phyloP scores from a whole-genome alignment of 2,329 filamentous ascomycete genomes.

The Phaeosphaeria sp. region DNA sequence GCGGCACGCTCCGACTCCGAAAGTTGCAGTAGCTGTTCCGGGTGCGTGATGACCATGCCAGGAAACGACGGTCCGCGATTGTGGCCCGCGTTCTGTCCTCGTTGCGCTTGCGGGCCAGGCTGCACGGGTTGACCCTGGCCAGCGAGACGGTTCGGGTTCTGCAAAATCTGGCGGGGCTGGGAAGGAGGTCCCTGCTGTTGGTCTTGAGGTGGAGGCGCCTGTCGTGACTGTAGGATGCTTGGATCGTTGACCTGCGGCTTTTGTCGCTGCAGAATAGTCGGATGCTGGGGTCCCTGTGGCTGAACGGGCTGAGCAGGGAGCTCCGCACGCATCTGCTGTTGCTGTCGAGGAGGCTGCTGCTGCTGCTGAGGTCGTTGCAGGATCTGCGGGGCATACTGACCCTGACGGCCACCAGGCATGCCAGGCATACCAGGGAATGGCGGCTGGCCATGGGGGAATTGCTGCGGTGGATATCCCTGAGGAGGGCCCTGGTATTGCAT shows the following conservation, averaged over 20 bases:
- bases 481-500: slow-evolving; percentile 6
- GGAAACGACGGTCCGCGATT: slow-evolving; percentile 58
- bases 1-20: slow-evolving; percentile 84
- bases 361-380: slow-evolving; percentile 56
- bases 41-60: slow-evolving; percentile 66
- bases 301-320: slow-evolving; percentile 50
- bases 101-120: slow-evolving; percentile 31
- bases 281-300: slow-evolving; percentile 36
- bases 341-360: slow-evolving; percentile 48
- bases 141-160: slow-evolving; percentile 74
- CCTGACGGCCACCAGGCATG: slow-evolving; percentile 49
- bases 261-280: slow-evolving; percentile 46
- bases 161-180: slow-evolving; percentile 75
- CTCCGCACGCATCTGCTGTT: slow-evolving; percentile 53
- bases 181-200: slow-evolving; percentile 50
- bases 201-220: slow-evolving; percentile 36
- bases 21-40: slow-evolving; percentile 76
- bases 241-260: slow-evolving; percentile 31
- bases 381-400: slow-evolving; percentile 57
- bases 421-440: slow-evolving; percentile 45
- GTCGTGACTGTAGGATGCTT: slow-evolving; percentile 31
- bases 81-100: slow-evolving; percentile 45
- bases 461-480: slow-evolving; percentile 25
- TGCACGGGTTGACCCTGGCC: slow-evolving; percentile 52
- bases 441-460: slow-evolving; percentile 37